Base-by-base conservation (phyloP, 1,284 basidiomycete species). In the Sutorius eximius region DNA sequence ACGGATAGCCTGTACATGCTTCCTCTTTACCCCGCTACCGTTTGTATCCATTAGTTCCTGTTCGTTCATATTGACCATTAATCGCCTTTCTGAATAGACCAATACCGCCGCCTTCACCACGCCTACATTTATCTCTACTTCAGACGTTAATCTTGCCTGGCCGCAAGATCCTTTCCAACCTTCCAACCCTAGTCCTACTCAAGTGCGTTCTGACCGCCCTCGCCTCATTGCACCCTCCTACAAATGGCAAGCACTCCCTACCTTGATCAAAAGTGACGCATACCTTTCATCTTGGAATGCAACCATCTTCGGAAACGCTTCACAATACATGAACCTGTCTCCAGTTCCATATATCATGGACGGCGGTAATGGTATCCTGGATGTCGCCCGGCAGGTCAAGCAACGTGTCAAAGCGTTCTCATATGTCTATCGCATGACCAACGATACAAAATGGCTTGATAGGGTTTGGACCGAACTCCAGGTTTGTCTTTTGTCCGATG, bases 281-380 rank as follows among this genome's bases (percentile, higher is more conserved):
- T 98, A 98, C 75, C 78, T 99, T 60, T 80, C 82, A 57, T 78
- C 73, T 55, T 99, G 95, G 96, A 98, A 99, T 75, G 79, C 81
- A 41, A 91, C 91, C 42, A 98, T 99, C 67, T 92, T 98, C 64
- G 81, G 74, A 57, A 98, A 99, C 72, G 96, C 95, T 9, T 84
- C 92, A 0, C 71, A 73, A 10, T 95, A 87, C 65, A 84, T 82
- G 64, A 65, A 71, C 52, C 68, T 78, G 36, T 78, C 80, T 22
- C 85, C 89, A 38, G 87, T 90, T 30, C 66, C 69, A n/a, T 97
- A 97, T 70, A 72, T 76, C 58, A 71, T 85, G 67, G 95, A 98
- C 68, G 89, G 91, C 44, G 81, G 80, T 59, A 96, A 91, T 57
- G 97, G 97, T 73, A 94, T 98, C 36, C 82, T 99, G 51, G 97